Conservation (phyloP, 495 filamentous ascomycete genomes). For the Pyrenopolyporus hunteri region DNA sequence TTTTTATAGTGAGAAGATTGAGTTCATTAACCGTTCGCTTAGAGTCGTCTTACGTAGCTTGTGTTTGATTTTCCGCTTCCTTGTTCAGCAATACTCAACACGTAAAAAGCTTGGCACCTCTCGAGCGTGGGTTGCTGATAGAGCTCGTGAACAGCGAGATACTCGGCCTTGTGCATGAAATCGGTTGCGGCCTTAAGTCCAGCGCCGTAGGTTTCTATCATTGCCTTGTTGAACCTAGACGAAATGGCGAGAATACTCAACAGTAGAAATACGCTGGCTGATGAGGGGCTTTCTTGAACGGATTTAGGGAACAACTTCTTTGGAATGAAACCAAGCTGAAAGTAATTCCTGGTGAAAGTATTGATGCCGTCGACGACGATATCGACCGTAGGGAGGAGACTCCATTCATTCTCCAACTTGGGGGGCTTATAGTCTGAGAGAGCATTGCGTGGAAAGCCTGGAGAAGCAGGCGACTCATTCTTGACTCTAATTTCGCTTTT, state of each 20-base stretch:
- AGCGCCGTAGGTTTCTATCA: conserved; percentile 52
- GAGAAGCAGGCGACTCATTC: conserved; percentile 44
- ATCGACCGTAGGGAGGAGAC: conserved; percentile 49
- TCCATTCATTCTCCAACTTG: conserved; percentile 49
- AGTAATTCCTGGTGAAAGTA: conserved; percentile 54
- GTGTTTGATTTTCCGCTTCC: conserved; percentile 54
- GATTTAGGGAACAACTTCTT: conserved; percentile 54
- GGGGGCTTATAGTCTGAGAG: conserved; percentile 30
- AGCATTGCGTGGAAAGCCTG: conserved; percentile 33
- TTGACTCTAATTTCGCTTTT: conserved; percentile 49
- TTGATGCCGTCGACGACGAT: conserved; percentile 53
- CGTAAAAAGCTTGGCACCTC: conserved; percentile 57
- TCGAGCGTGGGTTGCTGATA: conserved; percentile 58
- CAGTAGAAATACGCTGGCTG: conserved; percentile 55
- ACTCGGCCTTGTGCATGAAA: conserved; percentile 56
- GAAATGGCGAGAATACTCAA: conserved; percentile 56
- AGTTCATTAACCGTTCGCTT: background rate
- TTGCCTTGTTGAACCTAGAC: conserved; percentile 53
- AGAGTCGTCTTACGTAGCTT: conserved; percentile 49
- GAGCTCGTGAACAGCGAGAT: conserved; percentile 52
- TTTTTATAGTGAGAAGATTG: conserved; percentile 31
- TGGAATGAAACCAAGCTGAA: conserved; percentile 59
- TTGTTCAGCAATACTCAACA: conserved; percentile 59
- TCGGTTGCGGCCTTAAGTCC: conserved; percentile 52
- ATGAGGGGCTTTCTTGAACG: conserved; percentile 47